Conservation (phyloP, 2,329 filamentous ascomycete genomes). For the Sclerotinia nivalis region DNA sequence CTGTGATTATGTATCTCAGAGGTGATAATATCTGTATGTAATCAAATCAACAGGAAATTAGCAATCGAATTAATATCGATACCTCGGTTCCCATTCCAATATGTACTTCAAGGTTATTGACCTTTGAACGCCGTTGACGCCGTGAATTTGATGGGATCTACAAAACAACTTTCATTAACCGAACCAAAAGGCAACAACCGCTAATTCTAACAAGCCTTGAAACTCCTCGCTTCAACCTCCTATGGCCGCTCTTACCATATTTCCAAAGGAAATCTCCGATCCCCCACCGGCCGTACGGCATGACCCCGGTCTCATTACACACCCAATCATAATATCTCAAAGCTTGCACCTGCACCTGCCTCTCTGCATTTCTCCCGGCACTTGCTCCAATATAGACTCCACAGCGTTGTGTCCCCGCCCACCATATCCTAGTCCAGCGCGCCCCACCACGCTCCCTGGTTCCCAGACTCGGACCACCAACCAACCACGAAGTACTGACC, state of each 20-base stretch:
- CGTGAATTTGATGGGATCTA: constrained; percentile 9
- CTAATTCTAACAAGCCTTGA: background rate
- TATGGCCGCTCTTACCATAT: constrained; percentile 12
- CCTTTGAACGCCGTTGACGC: constrained; percentile 7
- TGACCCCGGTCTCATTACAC: constrained; percentile 23
- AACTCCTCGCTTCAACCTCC: constrained; percentile 11
- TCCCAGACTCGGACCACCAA: background rate
- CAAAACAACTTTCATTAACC: constrained; percentile 2
- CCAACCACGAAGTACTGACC: background rate
- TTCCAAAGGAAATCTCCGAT: constrained; percentile 1
- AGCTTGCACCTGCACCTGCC: background rate
- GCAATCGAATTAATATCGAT: background rate
- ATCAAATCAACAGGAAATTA: background rate
- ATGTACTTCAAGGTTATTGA: background rate
- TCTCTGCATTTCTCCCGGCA: constrained; percentile 16
- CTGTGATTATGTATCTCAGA: background rate
- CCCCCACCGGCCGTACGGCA: constrained; percentile 16
- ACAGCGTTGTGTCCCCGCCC: background rate
- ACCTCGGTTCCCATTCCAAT: background rate
- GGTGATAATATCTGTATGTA: background rate
- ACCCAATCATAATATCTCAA: constrained; percentile 15
- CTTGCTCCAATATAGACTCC: constrained; percentile 3
- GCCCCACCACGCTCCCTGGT: constrained; percentile 5
- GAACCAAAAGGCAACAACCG: background rate
- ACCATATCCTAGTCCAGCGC: constrained; percentile 3